Base-by-base conservation (phyloP, 2,329 filamentous ascomycete species). In the Trichoderma gracile region DNA sequence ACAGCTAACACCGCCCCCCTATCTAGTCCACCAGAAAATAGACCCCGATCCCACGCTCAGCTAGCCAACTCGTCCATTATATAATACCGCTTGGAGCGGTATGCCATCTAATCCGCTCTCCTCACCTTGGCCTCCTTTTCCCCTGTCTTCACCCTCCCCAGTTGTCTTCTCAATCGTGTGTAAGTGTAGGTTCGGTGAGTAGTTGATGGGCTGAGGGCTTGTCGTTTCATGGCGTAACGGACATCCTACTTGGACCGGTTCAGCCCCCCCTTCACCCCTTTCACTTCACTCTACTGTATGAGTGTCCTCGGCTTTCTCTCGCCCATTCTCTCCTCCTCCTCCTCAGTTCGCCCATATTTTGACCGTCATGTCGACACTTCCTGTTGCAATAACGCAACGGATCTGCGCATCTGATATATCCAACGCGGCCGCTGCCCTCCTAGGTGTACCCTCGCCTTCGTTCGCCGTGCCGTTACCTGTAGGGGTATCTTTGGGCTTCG, bases 371-470 rank as follows among this genome's bases (percentile, higher is more conserved):
- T 96, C 92, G 65, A 96, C 91, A 73, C 92, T 91, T 42, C 91
- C 92, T 3, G 92, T 96, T 9, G 92, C 93, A 70, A 97, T 89
- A 19, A 96, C 88, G 74, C 92, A 96, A 67, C 91, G 84, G 67
- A 96, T 92, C 69, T 87, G 87, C 53, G 86, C 81, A 65, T 86
- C 84, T 25, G 67, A 56, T 10, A 78, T 78, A 12, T 77, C 70
- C 53, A 52, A 46, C 30, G 38, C 30, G 5, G 60, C 61, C 15
- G 77, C 72, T 58, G 84, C 81, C 72, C 88, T 88, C 71, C 75
- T 78, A 10, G 78, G 72, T n/a, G 75, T 69, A 46, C 77, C 78
- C 61, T 79, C 80, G 15, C 50, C 62, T 23, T 72, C 70, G 30
- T 67, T 65, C 46, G 56, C 43, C 15, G 46, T 54, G 38, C 65